A percentile compares a stretch with the other conserved stretches of the same genome.
Evolutionary conservation across 441 rosid genomes (phyloP).

Genomic region (Bocquillonia castaneifolia): DNA sequence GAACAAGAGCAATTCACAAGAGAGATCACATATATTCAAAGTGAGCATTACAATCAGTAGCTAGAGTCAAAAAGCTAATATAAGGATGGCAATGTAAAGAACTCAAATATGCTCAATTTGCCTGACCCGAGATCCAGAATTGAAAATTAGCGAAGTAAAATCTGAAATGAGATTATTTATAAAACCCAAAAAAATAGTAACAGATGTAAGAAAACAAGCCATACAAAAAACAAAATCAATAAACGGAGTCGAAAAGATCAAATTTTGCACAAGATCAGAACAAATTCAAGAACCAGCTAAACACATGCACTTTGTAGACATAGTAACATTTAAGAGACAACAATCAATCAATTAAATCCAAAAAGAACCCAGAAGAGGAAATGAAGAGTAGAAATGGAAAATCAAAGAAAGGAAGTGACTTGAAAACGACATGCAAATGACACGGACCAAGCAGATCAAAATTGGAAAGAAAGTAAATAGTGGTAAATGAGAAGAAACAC

Average conservation of each 20-base stretch:
- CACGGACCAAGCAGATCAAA: slow-evolving; percentile 15
- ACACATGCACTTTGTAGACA: too few species aligned
- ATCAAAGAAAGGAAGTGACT: background rate
- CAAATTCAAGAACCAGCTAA: slow-evolving; percentile 1
- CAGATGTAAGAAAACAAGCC: background rate
- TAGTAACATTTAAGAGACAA: background rate
- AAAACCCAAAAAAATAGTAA: background rate
- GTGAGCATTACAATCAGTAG: background rate
- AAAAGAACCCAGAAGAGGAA: background rate
- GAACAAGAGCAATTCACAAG: background rate
- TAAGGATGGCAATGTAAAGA: background rate
- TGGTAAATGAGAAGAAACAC: background rate
- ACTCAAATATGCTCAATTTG: background rate
- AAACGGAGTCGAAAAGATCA: background rate
- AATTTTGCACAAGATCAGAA: background rate
- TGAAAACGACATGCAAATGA: background rate
- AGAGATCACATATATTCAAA: background rate
- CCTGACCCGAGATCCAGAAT: background rate
- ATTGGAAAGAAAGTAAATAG: background rate
- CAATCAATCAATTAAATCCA: background rate
- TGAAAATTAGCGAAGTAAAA: background rate
- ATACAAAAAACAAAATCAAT: background rate
- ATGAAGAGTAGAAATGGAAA: background rate
- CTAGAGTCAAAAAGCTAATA: too few species aligned
- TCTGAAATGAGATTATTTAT: background rate